phyloP scores from a whole-genome alignment of 768 basidiomycete species.

The Suillus cothurnatus region DNA sequence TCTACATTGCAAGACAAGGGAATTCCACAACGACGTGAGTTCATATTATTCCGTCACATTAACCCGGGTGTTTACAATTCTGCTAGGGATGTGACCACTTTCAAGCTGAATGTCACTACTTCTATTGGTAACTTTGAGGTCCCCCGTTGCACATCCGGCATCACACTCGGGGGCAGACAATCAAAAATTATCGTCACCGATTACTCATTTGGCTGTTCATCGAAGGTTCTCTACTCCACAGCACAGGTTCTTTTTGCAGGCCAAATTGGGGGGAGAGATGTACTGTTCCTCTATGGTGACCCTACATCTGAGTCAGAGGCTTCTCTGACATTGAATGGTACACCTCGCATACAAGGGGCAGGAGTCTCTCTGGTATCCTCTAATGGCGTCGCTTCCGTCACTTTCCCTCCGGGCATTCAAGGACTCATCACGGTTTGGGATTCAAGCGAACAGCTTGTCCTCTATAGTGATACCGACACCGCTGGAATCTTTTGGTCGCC shows the following conservation, averaged over 20 bases:
- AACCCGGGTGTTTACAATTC: not conserved
- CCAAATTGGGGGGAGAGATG: conserved; percentile 58
- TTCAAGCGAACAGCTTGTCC: conserved; percentile 63
- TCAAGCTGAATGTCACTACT: conserved; percentile 63
- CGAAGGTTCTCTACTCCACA: conserved; percentile 67
- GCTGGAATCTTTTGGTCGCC: conserved; percentile 81
- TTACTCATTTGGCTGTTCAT: conserved; percentile 65
- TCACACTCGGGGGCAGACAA: conserved; percentile 69
- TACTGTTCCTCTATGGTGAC: conserved; percentile 65
- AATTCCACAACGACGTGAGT: conserved; percentile 68
- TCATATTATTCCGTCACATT: conserved; percentile 2
- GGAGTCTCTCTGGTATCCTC: conserved; percentile 25
- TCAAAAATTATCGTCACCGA: conserved; percentile 75
- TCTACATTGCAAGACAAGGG: conserved; percentile 70
- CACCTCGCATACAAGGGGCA: conserved; percentile 37
- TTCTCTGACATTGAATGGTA: conserved; percentile 50
- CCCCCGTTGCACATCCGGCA: conserved; percentile 52
- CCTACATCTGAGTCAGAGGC: conserved; percentile 56
- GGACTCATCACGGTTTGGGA: conserved; percentile 69
- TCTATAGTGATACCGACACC: conserved; percentile 67
- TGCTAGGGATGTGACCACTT: conserved; percentile 39
- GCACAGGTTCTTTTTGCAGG: conserved; percentile 73
- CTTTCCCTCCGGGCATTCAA: conserved; percentile 55
- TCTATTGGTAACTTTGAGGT: conserved; percentile 53
- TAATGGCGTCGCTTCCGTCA: conserved; percentile 45